Conservation (phyloP, 805 yeast species). For the Cyberlindnera saturnus region DNA sequence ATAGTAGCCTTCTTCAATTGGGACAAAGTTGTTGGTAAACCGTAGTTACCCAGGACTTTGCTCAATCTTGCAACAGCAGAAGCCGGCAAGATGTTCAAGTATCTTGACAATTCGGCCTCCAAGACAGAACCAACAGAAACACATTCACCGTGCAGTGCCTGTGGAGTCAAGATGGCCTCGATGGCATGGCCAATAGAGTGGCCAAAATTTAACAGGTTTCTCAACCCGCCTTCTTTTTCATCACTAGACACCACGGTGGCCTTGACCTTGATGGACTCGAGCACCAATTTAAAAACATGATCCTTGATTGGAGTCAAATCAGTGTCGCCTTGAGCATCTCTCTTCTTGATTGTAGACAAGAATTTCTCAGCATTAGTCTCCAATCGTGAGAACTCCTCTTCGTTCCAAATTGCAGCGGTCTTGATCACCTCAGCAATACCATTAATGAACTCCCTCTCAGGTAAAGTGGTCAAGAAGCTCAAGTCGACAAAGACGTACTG, state of each 20-base stretch:
- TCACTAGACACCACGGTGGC: conserved; percentile 91
- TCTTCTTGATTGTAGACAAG: conserved; percentile 54
- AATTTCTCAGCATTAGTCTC: conserved; percentile 71
- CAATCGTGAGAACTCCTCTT: conserved; percentile 75
- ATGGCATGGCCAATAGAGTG: conserved; percentile 98
- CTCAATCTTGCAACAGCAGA: conserved; percentile 89
- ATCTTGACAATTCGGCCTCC: conserved; percentile 94
- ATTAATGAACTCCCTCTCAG: conserved; percentile 89
- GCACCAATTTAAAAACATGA: conserved; percentile 70
- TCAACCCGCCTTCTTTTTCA: conserved; percentile 90
- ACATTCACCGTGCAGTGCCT: conserved; percentile 96
- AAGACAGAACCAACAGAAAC: conserved; percentile 94
- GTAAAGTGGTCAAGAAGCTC: conserved; percentile 79
- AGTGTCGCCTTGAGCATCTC: conserved; percentile 42
- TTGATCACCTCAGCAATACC: conserved; percentile 98
- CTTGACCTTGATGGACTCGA: conserved; percentile 83
- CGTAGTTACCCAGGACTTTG: conserved; percentile 78
- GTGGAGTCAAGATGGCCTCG: conserved; percentile 96
- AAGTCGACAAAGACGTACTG: conserved; percentile 81
- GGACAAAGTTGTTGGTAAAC: conserved; percentile 72
- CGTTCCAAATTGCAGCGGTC: conserved; percentile 98
- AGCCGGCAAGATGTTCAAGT: conserved; percentile 81
- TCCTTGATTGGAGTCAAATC: conserved; percentile 66
- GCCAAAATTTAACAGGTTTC: conserved; percentile 91
- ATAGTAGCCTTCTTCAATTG: conserved; percentile 65